Base-by-base conservation (phyloP, 257 asterid genomes). In the Solanum megistacrolobum region DNA sequence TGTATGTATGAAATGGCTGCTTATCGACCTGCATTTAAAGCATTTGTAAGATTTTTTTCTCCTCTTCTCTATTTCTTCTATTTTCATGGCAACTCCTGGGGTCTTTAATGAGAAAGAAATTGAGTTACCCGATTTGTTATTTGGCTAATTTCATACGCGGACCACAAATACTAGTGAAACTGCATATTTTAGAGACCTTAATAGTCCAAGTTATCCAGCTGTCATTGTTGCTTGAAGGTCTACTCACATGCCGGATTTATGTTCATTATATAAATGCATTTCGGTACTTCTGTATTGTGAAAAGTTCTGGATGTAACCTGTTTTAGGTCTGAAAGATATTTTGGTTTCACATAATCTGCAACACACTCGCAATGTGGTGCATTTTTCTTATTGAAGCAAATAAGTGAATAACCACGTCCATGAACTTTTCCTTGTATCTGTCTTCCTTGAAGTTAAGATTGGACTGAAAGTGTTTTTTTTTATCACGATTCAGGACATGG, bases 1-100 rank as follows among this genome's bases (percentile, higher is more conserved):
- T 97, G 99, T 84, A 93, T 97, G 95, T 96, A 97, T 48, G 99
- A 97, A 92, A 97, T 97, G 98, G 96, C 99, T 88, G 99, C 99
- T 88, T 98, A 94, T 91, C 98, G 98, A 83, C 99, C 97, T 55
- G 99, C 99, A 9, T 97, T 97, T 90, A 96, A 97, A 91, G 99
- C 99, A 90, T 96, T 95, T 89, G 99, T 97, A 94, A 96, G 96
- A 89, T 88, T 43, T 3, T 71, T 43, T 16, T 43, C 39, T 69
- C 11, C 38, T 68, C 32, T 16, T 29, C 71, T 86, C 81, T 21
- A 7, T 69, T 86, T 27, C 85, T 29, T 76, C 55, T n/a, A 76
- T n/a, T n/a, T 12, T 38, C 32, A 21, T 74, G 83, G 83, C 10
- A 35, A 36, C 5, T 35, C 52, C 5, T 35, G 52, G 46, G 31